Evolutionary conservation across 1,284 basidiomycete genomes (phyloP).

Genomic region (Lignosus rhinocerotis): DNA sequence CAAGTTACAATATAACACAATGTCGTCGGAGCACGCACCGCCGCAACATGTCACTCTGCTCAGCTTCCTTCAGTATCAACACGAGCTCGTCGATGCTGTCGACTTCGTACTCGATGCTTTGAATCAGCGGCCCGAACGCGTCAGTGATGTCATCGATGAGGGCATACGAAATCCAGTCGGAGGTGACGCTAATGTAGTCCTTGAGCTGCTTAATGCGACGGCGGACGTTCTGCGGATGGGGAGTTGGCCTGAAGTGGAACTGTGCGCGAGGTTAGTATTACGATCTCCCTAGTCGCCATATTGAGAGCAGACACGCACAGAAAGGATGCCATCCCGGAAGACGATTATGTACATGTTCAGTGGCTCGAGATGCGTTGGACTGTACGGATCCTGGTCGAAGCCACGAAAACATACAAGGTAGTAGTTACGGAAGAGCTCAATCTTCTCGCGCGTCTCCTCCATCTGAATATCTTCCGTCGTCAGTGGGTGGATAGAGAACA

Average conservation of each 20-base stretch:
- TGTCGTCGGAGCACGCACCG: slow-evolving; percentile 35
- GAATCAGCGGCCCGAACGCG: slow-evolving; percentile 97
- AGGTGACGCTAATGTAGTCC: slow-evolving; percentile 98
- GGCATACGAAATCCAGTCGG: slow-evolving; percentile 99
- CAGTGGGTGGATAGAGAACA: slow-evolving; percentile 95
- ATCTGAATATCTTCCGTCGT: slow-evolving; percentile 99
- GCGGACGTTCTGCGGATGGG: slow-evolving; percentile 97
- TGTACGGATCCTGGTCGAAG: slow-evolving; percentile 99
- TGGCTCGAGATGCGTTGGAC: slow-evolving; percentile 96
- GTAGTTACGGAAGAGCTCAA: slow-evolving; percentile 98
- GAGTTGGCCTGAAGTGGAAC: slow-evolving; percentile 98
- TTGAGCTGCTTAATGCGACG: slow-evolving; percentile 98
- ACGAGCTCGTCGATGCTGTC: slow-evolving; percentile 99
- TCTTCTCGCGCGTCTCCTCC: slow-evolving; percentile 99
- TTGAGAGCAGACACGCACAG: slow-evolving; percentile 50
- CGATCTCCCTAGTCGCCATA: not conserved
- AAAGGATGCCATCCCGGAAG: slow-evolving; percentile 96
- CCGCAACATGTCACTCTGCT: slow-evolving; percentile 80
- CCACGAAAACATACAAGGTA: slow-evolving; percentile 99
- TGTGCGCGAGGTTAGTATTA: slow-evolving; percentile 34
- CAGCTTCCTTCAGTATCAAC: slow-evolving; percentile 88
- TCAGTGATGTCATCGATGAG: slow-evolving; percentile 99
- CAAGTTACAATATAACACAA: not conserved
- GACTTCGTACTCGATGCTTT: slow-evolving; percentile 99
- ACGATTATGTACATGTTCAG: slow-evolving; percentile 99